Evolutionary conservation across 495 filamentous ascomycete genomes (phyloP).

Genomic region (Neurospora cerealis): DNA sequence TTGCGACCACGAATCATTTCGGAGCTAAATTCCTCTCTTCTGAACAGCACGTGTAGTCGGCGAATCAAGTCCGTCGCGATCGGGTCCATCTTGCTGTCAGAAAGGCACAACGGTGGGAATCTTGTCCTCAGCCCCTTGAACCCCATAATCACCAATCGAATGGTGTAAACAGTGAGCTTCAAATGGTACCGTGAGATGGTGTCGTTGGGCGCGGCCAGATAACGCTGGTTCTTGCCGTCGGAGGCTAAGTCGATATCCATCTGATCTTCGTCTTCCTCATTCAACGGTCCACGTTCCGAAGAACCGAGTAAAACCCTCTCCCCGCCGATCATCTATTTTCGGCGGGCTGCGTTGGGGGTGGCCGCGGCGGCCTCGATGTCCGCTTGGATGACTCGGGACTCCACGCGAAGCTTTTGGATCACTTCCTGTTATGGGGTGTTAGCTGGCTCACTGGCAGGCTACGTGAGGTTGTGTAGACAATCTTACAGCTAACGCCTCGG

Average conservation of each 20-base stretch:
- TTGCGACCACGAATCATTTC: not conserved
- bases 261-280: not conserved
- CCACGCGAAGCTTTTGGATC: not conserved
- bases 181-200: not conserved
- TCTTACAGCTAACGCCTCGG: constrained; percentile 85
- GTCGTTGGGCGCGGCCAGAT: not conserved
- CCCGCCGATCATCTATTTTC: not conserved
- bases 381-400: not conserved
- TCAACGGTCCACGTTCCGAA: not conserved
- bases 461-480: not conserved
- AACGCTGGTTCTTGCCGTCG: not conserved
- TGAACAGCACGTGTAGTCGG: not conserved
- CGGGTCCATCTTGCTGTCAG: not conserved
- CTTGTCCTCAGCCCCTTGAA: not conserved
- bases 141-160: not conserved
- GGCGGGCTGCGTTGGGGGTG: not conserved
- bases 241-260: not conserved
- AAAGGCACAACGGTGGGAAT: not conserved
- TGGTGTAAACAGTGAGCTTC: not conserved
- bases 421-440: not conserved
- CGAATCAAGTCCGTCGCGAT: not conserved
- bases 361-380: not conserved
- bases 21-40: not conserved
- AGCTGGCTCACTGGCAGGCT: not conserved
- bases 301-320: not conserved